Conservation (phyloP, 306 rosid species). For the Biancaea sappan region DNA sequence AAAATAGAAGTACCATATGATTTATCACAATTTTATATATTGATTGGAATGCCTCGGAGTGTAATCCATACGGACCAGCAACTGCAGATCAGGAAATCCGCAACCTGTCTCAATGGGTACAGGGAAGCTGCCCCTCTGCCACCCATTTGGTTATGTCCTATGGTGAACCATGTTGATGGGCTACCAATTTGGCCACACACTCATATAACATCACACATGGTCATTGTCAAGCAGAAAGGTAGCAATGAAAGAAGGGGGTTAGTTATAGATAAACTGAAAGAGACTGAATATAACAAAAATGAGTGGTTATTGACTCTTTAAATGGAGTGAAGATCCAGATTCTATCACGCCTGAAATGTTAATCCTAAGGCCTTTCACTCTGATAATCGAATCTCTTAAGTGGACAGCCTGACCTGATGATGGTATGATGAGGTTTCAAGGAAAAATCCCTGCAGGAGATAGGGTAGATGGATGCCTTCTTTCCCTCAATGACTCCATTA, state of each 20-base stretch:
- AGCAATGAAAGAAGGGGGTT: background rate
- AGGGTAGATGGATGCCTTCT: background rate
- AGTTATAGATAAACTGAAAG: constrained; percentile 1
- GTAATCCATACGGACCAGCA: background rate
- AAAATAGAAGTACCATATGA: background rate
- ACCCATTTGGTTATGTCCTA: background rate
- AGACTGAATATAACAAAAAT: background rate
- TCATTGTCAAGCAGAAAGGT: background rate
- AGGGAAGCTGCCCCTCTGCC: background rate
- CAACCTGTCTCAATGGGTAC: background rate
- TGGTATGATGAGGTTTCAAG: background rate
- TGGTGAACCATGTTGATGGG: background rate
- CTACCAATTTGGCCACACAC: background rate
- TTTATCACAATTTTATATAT: background rate
- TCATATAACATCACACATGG: background rate
- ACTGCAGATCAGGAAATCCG: constrained; percentile 1
- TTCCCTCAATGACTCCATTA: background rate
- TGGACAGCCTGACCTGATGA: constrained; percentile 1
- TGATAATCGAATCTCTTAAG: background rate
- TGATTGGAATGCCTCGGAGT: background rate
- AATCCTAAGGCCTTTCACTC: background rate
- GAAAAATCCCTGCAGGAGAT: background rate
- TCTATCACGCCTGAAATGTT: background rate
- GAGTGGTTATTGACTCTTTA: background rate
- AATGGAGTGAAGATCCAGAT: background rate